Base-by-base conservation (phyloP, 768 basidiomycete species). In the Collybiopsis luxurians region DNA sequence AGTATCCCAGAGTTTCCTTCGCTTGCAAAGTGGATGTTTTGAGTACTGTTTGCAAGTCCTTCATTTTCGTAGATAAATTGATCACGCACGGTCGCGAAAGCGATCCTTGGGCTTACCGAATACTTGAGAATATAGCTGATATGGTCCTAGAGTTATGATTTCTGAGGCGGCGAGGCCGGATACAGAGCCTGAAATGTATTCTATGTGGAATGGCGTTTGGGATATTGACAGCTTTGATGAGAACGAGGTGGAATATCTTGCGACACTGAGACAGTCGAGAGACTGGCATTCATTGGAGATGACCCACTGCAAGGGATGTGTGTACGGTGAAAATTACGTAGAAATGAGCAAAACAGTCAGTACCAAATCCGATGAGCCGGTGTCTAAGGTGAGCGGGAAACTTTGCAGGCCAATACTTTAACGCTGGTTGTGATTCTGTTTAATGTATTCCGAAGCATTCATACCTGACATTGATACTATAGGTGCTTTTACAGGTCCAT, bases 281-380 rank as follows among this genome's bases (percentile, higher is more conserved):
- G 67, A 64, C 28, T 66, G 55, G 64, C 85, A 85, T 43, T 70
- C 64, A 26, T 73, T 70, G 13, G 79, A 80, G 31, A 76, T 74
- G 15, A 83, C 71, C 83, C 83, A 85, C 81, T 77, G 39, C 15
- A 31, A 26, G 11, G 30, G 30, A 38, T 10, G 17, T 17, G 23
- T 53, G 46, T 55, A 48, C 62, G 3, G 9, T 21, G 61, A n/a
- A 12, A 54, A 45, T 27, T 39, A 46, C 31, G 48, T 1, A 10
- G 13, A 11, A 55, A 12, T 46, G 40, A 24, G 30, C 34, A 46
- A 42, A 58, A 24, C 4, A 50, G 23, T 54, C 23, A 51, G 45
- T 60, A 81, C 82, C 60, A 85, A 62, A 64, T 84, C 83, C 1
- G 84, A 76, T 3, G 82, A 85, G 47, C 83, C 83, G 7, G 83